These are phyloP conservation scores for Cercospora brassicicola DNA, from an alignment of 2,329 filamentous ascomycete species.

Conservation along the genomic window DNA sequence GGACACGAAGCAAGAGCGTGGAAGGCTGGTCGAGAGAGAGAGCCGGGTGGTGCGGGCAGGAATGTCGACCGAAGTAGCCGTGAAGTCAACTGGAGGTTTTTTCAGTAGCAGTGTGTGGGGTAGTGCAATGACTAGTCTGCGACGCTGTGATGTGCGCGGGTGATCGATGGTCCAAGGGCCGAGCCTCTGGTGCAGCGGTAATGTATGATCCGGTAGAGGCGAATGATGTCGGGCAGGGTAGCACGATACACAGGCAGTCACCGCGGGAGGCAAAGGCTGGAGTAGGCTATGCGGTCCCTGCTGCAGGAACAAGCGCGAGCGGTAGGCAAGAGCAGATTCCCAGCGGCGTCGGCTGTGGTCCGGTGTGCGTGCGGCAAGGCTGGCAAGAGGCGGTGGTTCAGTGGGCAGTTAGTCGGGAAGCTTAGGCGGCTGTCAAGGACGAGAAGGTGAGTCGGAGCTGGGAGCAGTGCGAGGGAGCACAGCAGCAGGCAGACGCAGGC, in stretches of 20 bases:
- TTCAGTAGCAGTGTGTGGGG: slow-evolving; percentile 11
- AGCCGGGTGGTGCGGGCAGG: background rate
- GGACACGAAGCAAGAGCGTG: slow-evolving; percentile 8
- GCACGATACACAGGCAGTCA: background rate
- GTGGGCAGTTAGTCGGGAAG: background rate
- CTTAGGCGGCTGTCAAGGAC: background rate
- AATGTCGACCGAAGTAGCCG: background rate
- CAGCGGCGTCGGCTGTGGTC: background rate
- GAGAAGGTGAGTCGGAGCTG: background rate
- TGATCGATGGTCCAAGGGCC: slow-evolving; percentile 9
- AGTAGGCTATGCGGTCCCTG: slow-evolving; percentile 10
- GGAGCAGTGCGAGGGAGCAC: background rate
- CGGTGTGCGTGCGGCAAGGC: background rate
- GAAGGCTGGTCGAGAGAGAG: background rate
- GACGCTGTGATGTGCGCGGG: slow-evolving; percentile 4
- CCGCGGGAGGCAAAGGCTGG: slow-evolving; percentile 3
- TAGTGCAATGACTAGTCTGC: slow-evolving; percentile 14
- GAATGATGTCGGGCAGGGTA: slow-evolving; percentile 3
- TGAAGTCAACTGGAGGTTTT: slow-evolving; percentile 8
- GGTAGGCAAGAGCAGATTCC: background rate
- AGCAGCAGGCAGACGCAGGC: background rate
- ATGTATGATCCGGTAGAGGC: background rate
- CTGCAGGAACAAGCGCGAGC: slow-evolving; percentile 9
- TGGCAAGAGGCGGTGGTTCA: background rate
- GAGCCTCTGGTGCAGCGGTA: slow-evolving; percentile 4